phyloP scores from a whole-genome alignment of 2,329 filamentous ascomycete genomes.

The Fusarium caatingaense region DNA sequence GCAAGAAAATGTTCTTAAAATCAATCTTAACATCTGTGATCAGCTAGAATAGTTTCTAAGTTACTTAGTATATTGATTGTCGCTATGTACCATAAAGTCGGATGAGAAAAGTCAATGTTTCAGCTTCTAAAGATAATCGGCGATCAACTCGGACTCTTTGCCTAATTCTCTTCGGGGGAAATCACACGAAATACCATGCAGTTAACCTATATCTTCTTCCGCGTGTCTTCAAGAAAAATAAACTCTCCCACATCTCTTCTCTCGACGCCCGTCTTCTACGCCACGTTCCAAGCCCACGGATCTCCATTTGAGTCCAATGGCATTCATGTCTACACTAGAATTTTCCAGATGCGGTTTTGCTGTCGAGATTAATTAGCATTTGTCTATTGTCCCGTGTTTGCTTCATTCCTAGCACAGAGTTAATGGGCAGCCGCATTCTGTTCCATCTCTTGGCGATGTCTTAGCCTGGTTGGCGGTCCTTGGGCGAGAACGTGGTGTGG shows the following conservation, averaged over 20 bases:
- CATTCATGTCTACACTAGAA: not conserved
- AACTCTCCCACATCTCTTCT: not conserved
- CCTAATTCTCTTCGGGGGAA: not conserved
- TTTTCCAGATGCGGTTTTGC: constrained; percentile 10
- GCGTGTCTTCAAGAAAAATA: not conserved
- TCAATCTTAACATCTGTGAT: rapidly evolving
- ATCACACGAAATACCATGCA: too few relatives aligned
- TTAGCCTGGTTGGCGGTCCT: not conserved
- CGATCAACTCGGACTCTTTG: not conserved
- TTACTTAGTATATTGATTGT: too few relatives aligned
- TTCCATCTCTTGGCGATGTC: not conserved
- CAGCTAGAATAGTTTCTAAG: rapidly evolving
- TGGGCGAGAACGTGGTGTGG: constrained; percentile 26
- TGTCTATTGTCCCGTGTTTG: not conserved
- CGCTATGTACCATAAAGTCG: rapidly evolving
- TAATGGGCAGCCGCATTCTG: constrained; percentile 7
- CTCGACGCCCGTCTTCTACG: too few relatives aligned
- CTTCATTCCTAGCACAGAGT: not conserved
- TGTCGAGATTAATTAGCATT: not conserved
- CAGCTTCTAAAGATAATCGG: not conserved
- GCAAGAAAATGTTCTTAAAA: not conserved
- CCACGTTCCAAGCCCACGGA: not conserved
- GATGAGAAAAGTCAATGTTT: not conserved
- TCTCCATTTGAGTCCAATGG: not conserved
- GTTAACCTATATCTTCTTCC: not conserved